phyloP scores from a whole-genome alignment of 2,329 filamentous ascomycete species.

The Paraphoma sp. region DNA sequence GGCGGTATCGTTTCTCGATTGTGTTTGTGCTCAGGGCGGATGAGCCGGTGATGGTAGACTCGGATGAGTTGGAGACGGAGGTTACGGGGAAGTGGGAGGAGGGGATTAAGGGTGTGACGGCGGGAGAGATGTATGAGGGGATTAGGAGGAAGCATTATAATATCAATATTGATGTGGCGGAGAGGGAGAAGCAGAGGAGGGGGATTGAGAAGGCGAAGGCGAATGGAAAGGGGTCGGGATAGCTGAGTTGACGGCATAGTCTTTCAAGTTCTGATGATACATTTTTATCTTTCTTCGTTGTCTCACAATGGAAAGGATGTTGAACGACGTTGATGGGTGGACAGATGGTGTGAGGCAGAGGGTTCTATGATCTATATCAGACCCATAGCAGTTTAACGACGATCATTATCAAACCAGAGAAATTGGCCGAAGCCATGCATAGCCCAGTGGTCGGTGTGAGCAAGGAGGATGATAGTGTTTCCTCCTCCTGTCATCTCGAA shows the following conservation, averaged over 20 bases:
- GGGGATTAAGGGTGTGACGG: slow-evolving; percentile 33
- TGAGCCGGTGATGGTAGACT: slow-evolving; percentile 33
- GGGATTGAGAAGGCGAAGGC: slow-evolving; percentile 11
- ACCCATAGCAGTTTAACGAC: too few relatives aligned
- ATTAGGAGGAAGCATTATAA: slow-evolving; percentile 44
- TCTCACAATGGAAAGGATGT: too few relatives aligned
- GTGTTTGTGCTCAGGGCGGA: slow-evolving; percentile 47
- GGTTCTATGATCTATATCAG: too few relatives aligned
- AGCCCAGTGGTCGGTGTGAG: too few relatives aligned
- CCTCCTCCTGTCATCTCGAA: neutral
- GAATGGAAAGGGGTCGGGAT: neutral
- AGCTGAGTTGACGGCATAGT: neutral
- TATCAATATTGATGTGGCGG: slow-evolving; percentile 42
- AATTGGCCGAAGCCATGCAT: too few relatives aligned
- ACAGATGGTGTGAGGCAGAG: too few relatives aligned
- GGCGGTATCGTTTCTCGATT: slow-evolving; percentile 42
- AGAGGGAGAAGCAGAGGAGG: slow-evolving; percentile 40
- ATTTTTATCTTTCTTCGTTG: neutral
- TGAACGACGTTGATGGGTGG: too few relatives aligned
- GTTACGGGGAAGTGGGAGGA: slow-evolving; percentile 38
- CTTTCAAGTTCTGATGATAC: neutral
- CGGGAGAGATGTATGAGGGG: slow-evolving; percentile 38
- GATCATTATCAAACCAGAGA: too few relatives aligned
- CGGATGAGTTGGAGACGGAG: slow-evolving; percentile 30
- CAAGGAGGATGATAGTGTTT: too few relatives aligned